Conservation (phyloP, 345 rosid species). For the Odontarrhena argentea region DNA sequence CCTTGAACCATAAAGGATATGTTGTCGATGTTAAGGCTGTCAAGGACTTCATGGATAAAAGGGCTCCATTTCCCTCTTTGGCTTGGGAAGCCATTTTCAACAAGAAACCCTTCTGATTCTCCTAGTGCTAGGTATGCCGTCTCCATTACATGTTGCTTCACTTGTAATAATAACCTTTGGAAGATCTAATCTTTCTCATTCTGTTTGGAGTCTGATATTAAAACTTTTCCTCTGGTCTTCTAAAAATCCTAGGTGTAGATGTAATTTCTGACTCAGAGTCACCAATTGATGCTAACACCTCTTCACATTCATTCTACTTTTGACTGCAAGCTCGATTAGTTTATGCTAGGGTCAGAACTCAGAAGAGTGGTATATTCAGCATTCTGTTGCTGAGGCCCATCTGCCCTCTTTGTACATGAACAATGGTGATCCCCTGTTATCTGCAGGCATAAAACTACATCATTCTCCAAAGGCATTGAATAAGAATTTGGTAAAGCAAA, state of each 20-base stretch:
- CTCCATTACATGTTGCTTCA: not conserved
- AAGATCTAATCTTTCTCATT: constrained; percentile 12
- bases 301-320: constrained; percentile 4
- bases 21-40: constrained; percentile 65
- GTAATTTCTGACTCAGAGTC: constrained; percentile 6
- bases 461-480: constrained; percentile 7
- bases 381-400: constrained; percentile 1
- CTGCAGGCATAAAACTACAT: constrained; percentile 8
- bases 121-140: constrained; percentile 8
- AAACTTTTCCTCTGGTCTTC: not conserved
- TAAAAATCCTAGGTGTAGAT: constrained; percentile 6
- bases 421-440: constrained; percentile 11
- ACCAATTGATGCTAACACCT: not conserved
- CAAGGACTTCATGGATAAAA: constrained; percentile 76
- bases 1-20: constrained; percentile 65
- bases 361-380: not conserved
- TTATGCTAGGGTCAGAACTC: constrained; percentile 6
- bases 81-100: constrained; percentile 79
- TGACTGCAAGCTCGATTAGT: not conserved
- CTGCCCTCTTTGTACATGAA: not conserved
- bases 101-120: constrained; percentile 49
- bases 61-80: constrained; percentile 57
- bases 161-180: constrained; percentile 28
- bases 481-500: constrained; percentile 30
- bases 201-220: constrained; percentile 3